A percentile compares a stretch with the other conserved stretches of the same genome.
Evolutionary conservation across 306 rosid species (phyloP).

Genomic region (Begonia peltatifolia): DNA sequence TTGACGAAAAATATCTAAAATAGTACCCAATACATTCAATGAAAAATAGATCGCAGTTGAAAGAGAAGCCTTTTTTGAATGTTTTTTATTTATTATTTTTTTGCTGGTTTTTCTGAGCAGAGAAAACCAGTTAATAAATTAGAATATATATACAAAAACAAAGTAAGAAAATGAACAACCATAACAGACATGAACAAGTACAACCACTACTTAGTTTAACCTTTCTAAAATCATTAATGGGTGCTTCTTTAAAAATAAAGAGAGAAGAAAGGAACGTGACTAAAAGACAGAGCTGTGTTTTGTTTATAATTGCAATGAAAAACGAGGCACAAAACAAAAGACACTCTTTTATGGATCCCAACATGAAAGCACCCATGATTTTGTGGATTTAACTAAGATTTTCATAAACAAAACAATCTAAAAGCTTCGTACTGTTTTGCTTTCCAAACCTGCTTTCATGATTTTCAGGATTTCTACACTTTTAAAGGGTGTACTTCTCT

Average conservation of each 20-base stretch:
- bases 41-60: conserved; percentile 7
- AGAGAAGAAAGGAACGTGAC: too few relatives aligned
- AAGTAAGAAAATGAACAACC: conserved; percentile 13
- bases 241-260: not conserved
- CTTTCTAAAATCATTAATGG: conserved; percentile 7
- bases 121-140: too few relatives aligned
- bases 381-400: conserved; percentile 24
- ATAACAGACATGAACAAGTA: conserved; percentile 6
- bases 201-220: conserved; percentile 8
- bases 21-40: not conserved
- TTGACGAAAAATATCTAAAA: conserved; percentile 1
- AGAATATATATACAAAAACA: too few relatives aligned
- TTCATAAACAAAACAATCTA: conserved; percentile 15
- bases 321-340: conserved; percentile 16
- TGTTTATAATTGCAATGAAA: conserved; percentile 7
- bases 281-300: too few relatives aligned
- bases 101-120: not conserved
- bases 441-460: conserved; percentile 16
- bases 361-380: conserved; percentile 13
- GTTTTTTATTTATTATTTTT: too few relatives aligned
- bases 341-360: conserved; percentile 14
- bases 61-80: conserved; percentile 1
- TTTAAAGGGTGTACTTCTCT: conserved; percentile 31
- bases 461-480: conserved; percentile 9
- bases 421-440: conserved; percentile 13